These are phyloP conservation scores for Melampsora larici-populina DNA, from an alignment of 1,284 basidiomycete genomes.

Conservation along the genomic window DNA sequence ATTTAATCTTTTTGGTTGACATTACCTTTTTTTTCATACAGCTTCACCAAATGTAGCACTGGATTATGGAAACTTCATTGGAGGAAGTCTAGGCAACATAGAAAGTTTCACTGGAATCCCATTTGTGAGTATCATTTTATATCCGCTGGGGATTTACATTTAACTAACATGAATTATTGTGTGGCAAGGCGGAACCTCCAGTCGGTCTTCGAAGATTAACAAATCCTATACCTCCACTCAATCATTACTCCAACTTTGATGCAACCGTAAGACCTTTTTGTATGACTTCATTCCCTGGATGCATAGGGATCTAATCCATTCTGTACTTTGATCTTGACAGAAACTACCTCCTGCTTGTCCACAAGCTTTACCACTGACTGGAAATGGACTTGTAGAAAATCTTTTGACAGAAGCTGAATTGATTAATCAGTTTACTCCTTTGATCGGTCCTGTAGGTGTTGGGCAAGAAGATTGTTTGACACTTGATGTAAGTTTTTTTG, in stretches of 20 bases:
- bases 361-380: background rate
- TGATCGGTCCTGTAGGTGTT: background rate
- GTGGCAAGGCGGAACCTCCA: background rate
- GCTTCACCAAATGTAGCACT: background rate
- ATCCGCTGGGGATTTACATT: too few relatives aligned
- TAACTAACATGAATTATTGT: too few relatives aligned
- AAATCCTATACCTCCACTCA: background rate
- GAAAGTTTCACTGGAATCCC: constrained; percentile 3
- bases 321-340: background rate
- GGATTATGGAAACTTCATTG: constrained; percentile 2
- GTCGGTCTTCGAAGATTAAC: background rate
- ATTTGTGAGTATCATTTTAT: background rate
- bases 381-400: background rate
- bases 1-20: too few relatives aligned
- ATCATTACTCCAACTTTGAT: background rate
- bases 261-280: background rate
- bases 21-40: too few relatives aligned
- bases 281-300: background rate
- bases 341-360: constrained; percentile 1
- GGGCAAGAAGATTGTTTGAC: constrained; percentile 19
- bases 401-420: background rate
- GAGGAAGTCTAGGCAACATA: background rate
- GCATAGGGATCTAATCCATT: background rate
- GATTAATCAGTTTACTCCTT: background rate
- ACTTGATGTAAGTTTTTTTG: background rate